These are phyloP conservation scores for Colletotrichum navitas DNA, from an alignment of 2,329 filamentous ascomycete species.

Conservation along the genomic window DNA sequence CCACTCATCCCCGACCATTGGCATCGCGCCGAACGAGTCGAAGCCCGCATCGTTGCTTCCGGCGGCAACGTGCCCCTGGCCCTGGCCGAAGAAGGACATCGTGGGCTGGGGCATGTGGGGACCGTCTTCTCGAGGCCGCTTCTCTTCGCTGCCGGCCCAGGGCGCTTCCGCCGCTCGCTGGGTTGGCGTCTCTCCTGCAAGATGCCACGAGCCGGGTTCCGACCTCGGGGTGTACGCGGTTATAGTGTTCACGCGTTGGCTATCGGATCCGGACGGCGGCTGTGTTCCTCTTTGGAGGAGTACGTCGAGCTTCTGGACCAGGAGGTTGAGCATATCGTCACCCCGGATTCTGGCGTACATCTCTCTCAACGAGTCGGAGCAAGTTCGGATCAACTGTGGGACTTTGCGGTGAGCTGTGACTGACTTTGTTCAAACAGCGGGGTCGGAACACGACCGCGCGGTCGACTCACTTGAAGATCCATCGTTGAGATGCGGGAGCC, in stretches of 20 bases:
- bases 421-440: neutral
- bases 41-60: slow-evolving; percentile 2
- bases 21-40: slow-evolving; percentile 8
- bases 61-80: neutral
- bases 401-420: neutral
- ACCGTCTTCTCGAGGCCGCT: neutral
- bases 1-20: slow-evolving; percentile 24
- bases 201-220: neutral
- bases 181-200: neutral
- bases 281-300: slow-evolving; percentile 3
- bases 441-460: too few species aligned
- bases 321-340: slow-evolving; percentile 1
- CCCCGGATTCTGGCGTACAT: slow-evolving; percentile 11
- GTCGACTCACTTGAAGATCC: slow-evolving; percentile 22
- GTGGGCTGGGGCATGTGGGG: neutral
- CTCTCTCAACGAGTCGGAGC: slow-evolving; percentile 24
- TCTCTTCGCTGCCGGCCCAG: neutral
- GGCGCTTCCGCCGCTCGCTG: neutral
- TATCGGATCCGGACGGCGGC: neutral
- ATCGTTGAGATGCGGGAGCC: slow-evolving; percentile 35
- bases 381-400: slow-evolving; percentile 17
- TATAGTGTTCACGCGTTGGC: neutral
- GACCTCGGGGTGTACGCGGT: neutral
- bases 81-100: slow-evolving; percentile 13
- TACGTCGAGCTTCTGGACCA: slow-evolving; percentile 28